Percentiles rank a stretch among this genome's conserved stretches.
Evolutionary conservation across 352 stramenopile genomes (phyloP).

Genomic region (Globisporangium cederbergense): DNA sequence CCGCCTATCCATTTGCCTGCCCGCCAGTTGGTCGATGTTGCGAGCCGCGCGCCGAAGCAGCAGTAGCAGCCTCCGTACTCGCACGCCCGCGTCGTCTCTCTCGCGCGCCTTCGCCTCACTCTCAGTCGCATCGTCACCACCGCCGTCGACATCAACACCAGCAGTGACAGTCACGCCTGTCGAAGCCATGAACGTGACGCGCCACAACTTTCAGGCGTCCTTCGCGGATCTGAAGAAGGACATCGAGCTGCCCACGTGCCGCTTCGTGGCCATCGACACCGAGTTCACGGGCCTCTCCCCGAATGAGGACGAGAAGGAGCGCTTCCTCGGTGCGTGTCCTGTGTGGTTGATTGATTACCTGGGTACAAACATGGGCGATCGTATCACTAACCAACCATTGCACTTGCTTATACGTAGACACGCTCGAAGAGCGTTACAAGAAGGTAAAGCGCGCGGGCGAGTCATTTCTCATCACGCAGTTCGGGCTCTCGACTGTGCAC

Average conservation of each 20-base stretch:
- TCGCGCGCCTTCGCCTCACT: conserved; percentile 5
- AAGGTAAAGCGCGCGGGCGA: conserved; percentile 73
- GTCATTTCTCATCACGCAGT: conserved; percentile 82
- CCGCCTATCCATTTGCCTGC: not conserved
- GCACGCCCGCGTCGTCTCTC: conserved; percentile 4
- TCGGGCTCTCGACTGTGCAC: conserved; percentile 75
- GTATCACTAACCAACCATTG: not conserved
- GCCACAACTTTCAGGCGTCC: conserved; percentile 70
- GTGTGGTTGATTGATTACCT: too few species aligned
- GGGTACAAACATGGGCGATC: not conserved
- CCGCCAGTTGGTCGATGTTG: conserved; percentile 13
- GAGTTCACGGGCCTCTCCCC: conserved; percentile 79
- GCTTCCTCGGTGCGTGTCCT: conserved; percentile 37
- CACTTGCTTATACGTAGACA: conserved; percentile 32
- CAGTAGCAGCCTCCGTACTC: conserved; percentile 7
- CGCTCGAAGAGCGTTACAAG: conserved; percentile 68
- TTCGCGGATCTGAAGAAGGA: conserved; percentile 59
- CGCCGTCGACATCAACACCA: not conserved
- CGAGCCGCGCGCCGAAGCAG: conserved; percentile 4
- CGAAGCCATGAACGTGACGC: conserved; percentile 74
- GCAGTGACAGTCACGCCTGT: conserved; percentile 5
- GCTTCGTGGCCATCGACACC: conserved; percentile 81
- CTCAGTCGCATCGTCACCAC: conserved; percentile 6
- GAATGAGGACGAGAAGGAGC: conserved; percentile 59
- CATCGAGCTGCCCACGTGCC: conserved; percentile 51